Percentiles rank a stretch among this genome's conserved stretches.
Evolutionary conservation across 805 yeast genomes (phyloP).

Genomic region (Cephaloascus fragrans): DNA sequence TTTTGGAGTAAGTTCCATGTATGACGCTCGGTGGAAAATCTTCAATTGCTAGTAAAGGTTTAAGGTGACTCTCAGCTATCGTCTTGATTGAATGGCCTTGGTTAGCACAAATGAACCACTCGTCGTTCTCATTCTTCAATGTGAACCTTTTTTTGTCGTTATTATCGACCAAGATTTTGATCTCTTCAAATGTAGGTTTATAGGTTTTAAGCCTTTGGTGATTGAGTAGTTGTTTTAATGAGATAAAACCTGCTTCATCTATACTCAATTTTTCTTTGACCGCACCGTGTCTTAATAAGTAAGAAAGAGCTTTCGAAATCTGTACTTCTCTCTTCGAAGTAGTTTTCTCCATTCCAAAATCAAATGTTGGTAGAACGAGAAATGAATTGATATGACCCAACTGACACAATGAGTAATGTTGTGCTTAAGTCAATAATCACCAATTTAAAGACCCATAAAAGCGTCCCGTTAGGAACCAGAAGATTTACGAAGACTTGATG

Average conservation of each 20-base stretch:
- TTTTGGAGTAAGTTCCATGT: conserved; percentile 67
- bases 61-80: conserved; percentile 30
- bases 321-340: conserved; percentile 30
- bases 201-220: conserved; percentile 51
- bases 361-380: too few species aligned
- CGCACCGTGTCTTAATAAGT: conserved; percentile 84
- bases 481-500: too few species aligned
- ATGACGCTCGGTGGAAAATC: conserved; percentile 47
- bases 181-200: conserved; percentile 45
- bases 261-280: conserved; percentile 53
- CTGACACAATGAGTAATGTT: too few species aligned
- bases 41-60: conserved; percentile 18
- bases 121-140: conserved; percentile 22
- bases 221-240: conserved; percentile 38
- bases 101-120: conserved; percentile 58
- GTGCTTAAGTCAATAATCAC: too few species aligned
- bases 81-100: conserved; percentile 79
- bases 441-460: too few species aligned
- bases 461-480: too few species aligned
- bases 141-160: conserved; percentile 70
- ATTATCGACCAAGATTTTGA: conserved; percentile 47
- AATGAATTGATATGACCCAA: too few species aligned
- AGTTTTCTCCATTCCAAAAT: not conserved
- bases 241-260: conserved; percentile 58
- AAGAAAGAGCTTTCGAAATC: conserved; percentile 68